Evolutionary conservation across 352 stramenopile species (phyloP), one percentile per base, ranked within the genome.

Genomic region (Phytophthora meadii): DNA sequence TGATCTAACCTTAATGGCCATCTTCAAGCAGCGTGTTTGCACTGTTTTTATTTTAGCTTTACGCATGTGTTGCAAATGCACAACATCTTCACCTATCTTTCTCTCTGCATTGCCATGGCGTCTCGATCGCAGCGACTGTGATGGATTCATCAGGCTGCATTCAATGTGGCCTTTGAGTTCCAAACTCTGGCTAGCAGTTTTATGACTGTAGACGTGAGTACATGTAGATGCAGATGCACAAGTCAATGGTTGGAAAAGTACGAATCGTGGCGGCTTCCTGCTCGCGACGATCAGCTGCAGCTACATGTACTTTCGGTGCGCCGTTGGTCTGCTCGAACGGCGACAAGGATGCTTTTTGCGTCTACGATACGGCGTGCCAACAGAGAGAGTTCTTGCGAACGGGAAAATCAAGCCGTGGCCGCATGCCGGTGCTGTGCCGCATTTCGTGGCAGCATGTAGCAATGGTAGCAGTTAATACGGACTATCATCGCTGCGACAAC

Each of bases 11-110:
- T 19, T 30, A 30, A 36, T 19, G 39, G 24, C 7, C 22, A 15
- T 44, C 25, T 46, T 32, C 19, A n/a, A 27, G 44, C 24, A 14
- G 22, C 32, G 8, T 54, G 32, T 37, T 30, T 47, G 32, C 10
- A 28, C n/a, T 57, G 56, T 65, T 52, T 65, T 49, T 58, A 30
- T 57, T 27, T 51, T 50, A 28, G 27, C 22, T 40, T 37, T 4
- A 45, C 44, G 44, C 37, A 28, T 46, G 58, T 15, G 39, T 65
- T 65, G 48, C 58, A 60, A 65, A 53, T 53, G 40, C 5, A 65
- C 58, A 41, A 51, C 32, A 25, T 65, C 58, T 50, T 47, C 12
- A 19, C 39, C 58, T 65, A 65, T 65, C 58, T 53, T 42, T 50
- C 44, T 28, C 24, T 49, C 42, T 37, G 40, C 40, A 6, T 22